phyloP scores from a whole-genome alignment of 2,329 filamentous ascomycete species.

The Exophiala phaeomuriformis region DNA sequence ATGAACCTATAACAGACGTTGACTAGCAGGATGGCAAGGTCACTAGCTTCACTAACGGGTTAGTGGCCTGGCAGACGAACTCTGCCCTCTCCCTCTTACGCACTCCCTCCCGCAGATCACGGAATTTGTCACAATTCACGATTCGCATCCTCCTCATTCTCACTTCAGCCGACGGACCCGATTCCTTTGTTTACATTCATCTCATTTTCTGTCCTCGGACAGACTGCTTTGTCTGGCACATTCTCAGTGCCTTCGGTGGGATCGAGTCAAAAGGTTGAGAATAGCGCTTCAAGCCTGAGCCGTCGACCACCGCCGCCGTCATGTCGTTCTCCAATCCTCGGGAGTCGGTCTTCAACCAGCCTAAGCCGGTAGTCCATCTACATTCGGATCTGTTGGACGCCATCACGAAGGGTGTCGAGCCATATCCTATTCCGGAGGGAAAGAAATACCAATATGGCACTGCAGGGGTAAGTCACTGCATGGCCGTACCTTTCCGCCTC shows the following conservation, averaged over 20 bases:
- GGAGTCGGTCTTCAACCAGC: slow-evolving; percentile 26
- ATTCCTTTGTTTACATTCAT: background rate
- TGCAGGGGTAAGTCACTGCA: slow-evolving; percentile 48
- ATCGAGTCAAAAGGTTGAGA: background rate
- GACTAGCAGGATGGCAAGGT: too few species aligned
- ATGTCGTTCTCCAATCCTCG: slow-evolving; percentile 19
- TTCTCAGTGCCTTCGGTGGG: background rate
- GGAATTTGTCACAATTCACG: background rate
- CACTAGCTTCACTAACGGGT: too few species aligned
- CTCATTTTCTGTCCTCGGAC: background rate
- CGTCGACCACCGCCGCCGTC: slow-evolving; percentile 1
- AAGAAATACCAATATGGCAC: slow-evolving; percentile 54
- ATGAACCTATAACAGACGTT: too few species aligned
- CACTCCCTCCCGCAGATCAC: background rate
- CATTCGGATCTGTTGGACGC: slow-evolving; percentile 36
- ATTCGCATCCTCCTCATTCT: background rate
- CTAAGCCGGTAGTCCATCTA: slow-evolving; percentile 24
- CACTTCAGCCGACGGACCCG: background rate
- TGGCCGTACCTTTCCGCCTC: background rate
- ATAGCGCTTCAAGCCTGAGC: background rate
- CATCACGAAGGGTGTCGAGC: slow-evolving; percentile 42
- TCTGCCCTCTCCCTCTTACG: background rate
- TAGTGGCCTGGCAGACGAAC: background rate
- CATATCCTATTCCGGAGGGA: slow-evolving; percentile 45
- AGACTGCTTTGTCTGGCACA: background rate